Evolutionary conservation across 2,329 filamentous ascomycete genomes (phyloP), one percentile per base, ranked within the genome.

Genomic region (Beauveria rudraprayagi): DNA sequence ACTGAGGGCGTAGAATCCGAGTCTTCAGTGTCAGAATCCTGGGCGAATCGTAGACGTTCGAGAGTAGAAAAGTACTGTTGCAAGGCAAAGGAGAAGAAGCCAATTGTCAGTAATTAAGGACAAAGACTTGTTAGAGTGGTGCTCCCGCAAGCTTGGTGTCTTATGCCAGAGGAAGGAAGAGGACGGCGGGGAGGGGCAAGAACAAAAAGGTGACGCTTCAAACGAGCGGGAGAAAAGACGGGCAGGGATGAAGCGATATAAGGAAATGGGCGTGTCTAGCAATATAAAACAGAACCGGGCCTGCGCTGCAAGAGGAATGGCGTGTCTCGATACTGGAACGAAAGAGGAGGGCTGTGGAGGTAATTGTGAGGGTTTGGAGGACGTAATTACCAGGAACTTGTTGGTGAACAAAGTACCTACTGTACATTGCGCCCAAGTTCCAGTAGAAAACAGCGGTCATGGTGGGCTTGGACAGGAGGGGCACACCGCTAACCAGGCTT

Each of bases 1-100:
- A 62, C 69, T 64, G 60, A 66, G 69, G 66, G 53, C 66, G 65
- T 69, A 61, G 63, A 67, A 62, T 62, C 70, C 66, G 54, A 71
- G 67, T 47, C 69, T 66, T 54, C 70, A 69, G 48, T 72, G 69
- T 62, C 70, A 28, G 67, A 64, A 47, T 67, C 66, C 67, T 85
- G 84, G 56, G 82, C 82, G 70, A 91, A 84, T 67, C 84, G 83
- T 62, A 89, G 79, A 62, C 87, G 83, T 73, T 91, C 88, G 64
- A 88, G 79, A 8, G 84, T 86, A 37, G 87, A 89, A 75, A 91
- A 90, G 75, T 89, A 90, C 83, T 91, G 71, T 41, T 24, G 28
- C 14, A 26, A 47, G 57, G 44, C 9, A 16, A 48, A n/a, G 28
- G 14, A 37, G 43, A 19, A 53, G 10, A 19, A 19, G 47, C 26